Evolutionary conservation across 2,329 filamentous ascomycete genomes (phyloP), one percentile per base, ranked within the genome.

Genomic region (Ambrosiella beaveri): DNA sequence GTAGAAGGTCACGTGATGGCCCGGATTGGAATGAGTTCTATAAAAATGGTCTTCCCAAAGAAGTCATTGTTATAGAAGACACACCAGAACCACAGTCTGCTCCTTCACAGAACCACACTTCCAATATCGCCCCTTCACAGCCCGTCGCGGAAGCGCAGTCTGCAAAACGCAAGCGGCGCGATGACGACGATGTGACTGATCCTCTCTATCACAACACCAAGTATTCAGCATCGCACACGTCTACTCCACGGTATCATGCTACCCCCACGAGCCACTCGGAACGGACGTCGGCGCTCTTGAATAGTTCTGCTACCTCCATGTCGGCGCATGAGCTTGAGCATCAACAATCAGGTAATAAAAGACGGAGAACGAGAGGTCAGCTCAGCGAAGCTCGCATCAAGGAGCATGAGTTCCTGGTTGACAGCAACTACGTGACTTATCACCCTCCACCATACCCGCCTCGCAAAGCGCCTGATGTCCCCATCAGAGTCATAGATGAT

Each of bases 361-460:
- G 90, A 65, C 96, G 95, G 72, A 81, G 93, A 13, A 88, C 85
- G 17, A 81, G 88, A 61, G 86, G 90, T 64, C 86, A 90, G 63
- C 77, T 84, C 58, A 85, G 87, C 65, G 87, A 94, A 36, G 84
- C 86, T 57, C 91, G 88, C 68, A 77, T 84, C 63, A 79, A 85
- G 65, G 86, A 93, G 65, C 73, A 85, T 50, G 85, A 89, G 65
- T 76, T 76, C 27, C 75, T 82, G 44, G 79, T 80, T 27, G 84
- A 90, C 68, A 81, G 84, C 17, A 86, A 84, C 66, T 87, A 84
- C 66, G 76, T 82, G 63, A 85, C 80, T 63, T 97, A 97, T 68
- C 79, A 88, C 55, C 90, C 93, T 49, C 93, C 91, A 6, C 83
- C 88, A 0, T 85, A 88, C 63, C 91, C 91, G 2, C 84, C 88